Conservation (phyloP, 345 rosid species). For the Euphorbia tirucalli region DNA sequence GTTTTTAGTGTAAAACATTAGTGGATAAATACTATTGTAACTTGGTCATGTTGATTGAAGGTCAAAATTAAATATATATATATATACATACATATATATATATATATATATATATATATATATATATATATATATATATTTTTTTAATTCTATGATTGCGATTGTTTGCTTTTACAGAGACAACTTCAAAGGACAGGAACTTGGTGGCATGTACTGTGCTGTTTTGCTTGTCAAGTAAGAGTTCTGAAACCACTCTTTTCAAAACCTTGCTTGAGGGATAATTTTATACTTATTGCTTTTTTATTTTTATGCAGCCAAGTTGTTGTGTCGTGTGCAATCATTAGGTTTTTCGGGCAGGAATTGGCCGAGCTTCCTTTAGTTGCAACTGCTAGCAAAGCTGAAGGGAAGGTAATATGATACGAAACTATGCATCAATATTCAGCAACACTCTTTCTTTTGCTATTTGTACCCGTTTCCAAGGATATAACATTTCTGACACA, state of each 20-base stretch:
- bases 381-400: conserved; percentile 63
- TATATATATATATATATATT: too few relatives aligned
- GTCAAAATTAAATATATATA: not conserved
- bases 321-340: conserved; percentile 71
- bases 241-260: not conserved
- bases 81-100: too few relatives aligned
- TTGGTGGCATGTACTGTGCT: conserved; percentile 83
- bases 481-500: not conserved
- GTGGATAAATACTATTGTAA: too few relatives aligned
- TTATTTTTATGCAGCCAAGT: conserved; percentile 53
- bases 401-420: conserved; percentile 59
- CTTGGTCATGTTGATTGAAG: not conserved
- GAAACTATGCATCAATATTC: not conserved
- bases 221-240: conserved; percentile 79
- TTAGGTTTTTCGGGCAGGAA: conserved; percentile 77
- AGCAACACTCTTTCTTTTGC: not conserved
- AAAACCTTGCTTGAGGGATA: not conserved
- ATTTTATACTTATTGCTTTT: not conserved
- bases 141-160: too few relatives aligned
- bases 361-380: conserved; percentile 92
- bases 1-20: not conserved
- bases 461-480: not conserved
- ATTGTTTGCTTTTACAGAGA: conserved; percentile 40
- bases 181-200: conserved; percentile 62
- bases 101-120: too few relatives aligned